Evolutionary conservation across 2,329 filamentous ascomycete species (phyloP), one percentile per base, ranked within the genome.

Genomic region (Xylariaceae sp.): DNA sequence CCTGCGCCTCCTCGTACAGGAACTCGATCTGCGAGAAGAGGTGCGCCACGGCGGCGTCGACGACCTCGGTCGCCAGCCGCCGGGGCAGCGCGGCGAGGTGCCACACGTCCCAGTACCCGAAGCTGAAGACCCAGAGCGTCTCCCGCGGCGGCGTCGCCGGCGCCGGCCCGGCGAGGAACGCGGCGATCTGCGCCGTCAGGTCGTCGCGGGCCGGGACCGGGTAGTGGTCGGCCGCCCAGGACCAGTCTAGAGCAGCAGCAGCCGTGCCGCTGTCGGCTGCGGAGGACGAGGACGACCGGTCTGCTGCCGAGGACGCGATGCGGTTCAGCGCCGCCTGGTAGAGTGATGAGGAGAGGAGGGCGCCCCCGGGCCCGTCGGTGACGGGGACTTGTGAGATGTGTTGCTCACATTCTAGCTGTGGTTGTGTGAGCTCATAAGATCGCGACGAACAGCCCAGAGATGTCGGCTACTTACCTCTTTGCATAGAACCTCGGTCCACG

Each of bases 41-140:
- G 10, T 62, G 52, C 9, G 49, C 43, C 4, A 61, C 48, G 19
- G 65, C 53, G 4, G 49, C 43, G 23, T 59, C 59, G 7, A 72
- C 38, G 2, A 61, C 36, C 1, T 50, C 43, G 19, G 60, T 57
- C 8, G 64, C 62, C 1, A 55, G 43, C 7, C 52, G 46, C 8
- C 59, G 52, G 1, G 70, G 69, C 13, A 72, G 46, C 3, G 67
- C 57, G 1, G 70, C 61, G 13, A 74, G 50, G 9, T 65, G 63
- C 68, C 68, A 75, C 31, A 72, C 51, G 36, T 75, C 70, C 69
- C 70, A 73, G 19, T 63, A 64, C n/a, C 70, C 70, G 34, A 72
- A 63, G 8, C 58, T 65, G 34, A 75, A 68, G 11, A 74, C 53
- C 65, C 66, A 74, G 11, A 74, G 44, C 0, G 70, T 73, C 38